Percentiles rank a stretch among this genome's conserved stretches.
Evolutionary conservation across 2,329 filamentous ascomycete genomes (phyloP).

Genomic region (Botrytis hyacinthi): DNA sequence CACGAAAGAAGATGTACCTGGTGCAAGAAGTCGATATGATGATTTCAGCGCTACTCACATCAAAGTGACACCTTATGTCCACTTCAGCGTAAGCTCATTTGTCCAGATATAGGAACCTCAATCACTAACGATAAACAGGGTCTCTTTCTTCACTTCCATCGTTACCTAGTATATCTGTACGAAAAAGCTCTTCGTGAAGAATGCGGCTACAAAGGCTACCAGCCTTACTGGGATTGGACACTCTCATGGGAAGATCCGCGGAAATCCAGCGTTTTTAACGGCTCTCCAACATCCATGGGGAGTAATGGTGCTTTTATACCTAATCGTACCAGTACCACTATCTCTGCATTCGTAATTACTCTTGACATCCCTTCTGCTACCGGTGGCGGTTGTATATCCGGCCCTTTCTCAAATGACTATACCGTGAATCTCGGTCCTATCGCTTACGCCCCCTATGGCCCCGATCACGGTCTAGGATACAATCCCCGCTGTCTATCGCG

Average conservation of each 20-base stretch:
- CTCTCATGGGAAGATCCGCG: constrained; percentile 39
- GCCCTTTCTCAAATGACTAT: constrained; percentile 4
- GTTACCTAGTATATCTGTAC: constrained; percentile 44
- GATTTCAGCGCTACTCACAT: constrained; percentile 43
- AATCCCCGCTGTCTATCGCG: constrained; percentile 15
- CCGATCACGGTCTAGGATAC: constrained; percentile 7
- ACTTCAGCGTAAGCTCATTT: constrained; percentile 28
- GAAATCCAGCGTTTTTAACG: constrained; percentile 55
- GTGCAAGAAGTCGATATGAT: constrained; percentile 37
- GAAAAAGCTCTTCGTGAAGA: constrained; percentile 45
- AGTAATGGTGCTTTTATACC: constrained; percentile 46
- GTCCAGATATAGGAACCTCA: too few relatives aligned
- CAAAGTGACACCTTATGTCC: constrained; percentile 36
- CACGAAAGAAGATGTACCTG: constrained; percentile 35
- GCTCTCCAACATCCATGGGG: constrained; percentile 50
- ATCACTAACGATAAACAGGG: neutral
- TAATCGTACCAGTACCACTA: constrained; percentile 34
- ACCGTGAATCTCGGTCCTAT: constrained; percentile 13
- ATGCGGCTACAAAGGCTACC: constrained; percentile 46
- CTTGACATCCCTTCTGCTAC: constrained; percentile 46
- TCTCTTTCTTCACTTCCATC: constrained; percentile 37
- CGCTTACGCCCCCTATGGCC: neutral
- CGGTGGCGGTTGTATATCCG: constrained; percentile 51
- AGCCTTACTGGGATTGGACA: constrained; percentile 36
- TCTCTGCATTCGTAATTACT: constrained; percentile 26